Conservation (phyloP, 208 protist genomes). For the Acanthamoeba lenticulata region DNA sequence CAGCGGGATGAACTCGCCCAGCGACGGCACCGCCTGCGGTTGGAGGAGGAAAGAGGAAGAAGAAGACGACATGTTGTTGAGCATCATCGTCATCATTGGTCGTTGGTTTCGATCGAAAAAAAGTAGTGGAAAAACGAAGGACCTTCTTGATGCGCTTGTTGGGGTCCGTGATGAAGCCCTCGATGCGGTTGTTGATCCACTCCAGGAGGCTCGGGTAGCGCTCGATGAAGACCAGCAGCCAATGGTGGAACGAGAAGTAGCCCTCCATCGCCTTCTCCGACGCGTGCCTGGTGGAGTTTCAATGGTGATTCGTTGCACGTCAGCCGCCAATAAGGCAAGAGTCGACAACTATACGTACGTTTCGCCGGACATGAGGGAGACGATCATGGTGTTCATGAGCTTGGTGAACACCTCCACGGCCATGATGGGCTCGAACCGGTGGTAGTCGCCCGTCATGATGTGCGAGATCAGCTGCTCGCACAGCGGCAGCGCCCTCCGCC, state of each 20-base stretch:
- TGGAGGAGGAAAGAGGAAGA: background rate
- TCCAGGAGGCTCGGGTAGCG: background rate
- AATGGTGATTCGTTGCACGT: too few relatives aligned
- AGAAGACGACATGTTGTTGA: too few relatives aligned
- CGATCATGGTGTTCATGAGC: slow-evolving; percentile 51
- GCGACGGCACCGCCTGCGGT: slow-evolving; percentile 1
- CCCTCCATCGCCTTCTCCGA: background rate
- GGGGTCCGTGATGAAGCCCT: slow-evolving; percentile 13
- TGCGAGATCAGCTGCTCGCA: background rate
- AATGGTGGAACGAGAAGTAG: slow-evolving; percentile 40
- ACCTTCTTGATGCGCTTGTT: background rate
- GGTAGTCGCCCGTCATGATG: background rate
- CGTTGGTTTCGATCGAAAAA: too few relatives aligned
- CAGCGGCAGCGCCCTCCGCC: background rate
- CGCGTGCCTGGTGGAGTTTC: background rate
- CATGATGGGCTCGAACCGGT: slow-evolving; percentile 9
- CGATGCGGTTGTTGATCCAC: background rate
- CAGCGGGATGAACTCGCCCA: slow-evolving; percentile 50
- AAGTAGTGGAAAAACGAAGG: too few relatives aligned
- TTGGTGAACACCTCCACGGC: slow-evolving; percentile 37
- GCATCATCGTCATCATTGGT: too few relatives aligned
- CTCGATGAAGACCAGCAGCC: slow-evolving; percentile 31
- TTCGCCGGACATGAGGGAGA: slow-evolving; percentile 20
- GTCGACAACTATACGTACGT: background rate
- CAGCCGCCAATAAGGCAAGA: background rate